phyloP scores from a whole-genome alignment of 2,329 filamentous ascomycete genomes.

The Acarospora socialis region DNA sequence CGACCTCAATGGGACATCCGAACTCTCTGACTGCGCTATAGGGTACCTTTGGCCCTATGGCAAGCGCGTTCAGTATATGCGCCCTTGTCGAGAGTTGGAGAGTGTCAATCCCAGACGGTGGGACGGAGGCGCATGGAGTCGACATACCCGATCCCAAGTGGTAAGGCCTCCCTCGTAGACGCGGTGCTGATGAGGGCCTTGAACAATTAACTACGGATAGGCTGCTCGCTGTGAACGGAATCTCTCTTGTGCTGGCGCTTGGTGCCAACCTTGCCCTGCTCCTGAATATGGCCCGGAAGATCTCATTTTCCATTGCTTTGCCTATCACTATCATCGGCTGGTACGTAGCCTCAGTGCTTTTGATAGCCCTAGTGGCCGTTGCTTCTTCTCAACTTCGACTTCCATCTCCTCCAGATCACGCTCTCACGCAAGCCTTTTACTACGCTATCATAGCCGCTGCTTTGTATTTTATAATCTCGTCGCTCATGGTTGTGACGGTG shows the following conservation, averaged over 20 bases:
- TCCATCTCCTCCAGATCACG: slow-evolving; percentile 27
- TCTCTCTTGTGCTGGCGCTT: slow-evolving; percentile 41
- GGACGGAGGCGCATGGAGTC: slow-evolving; percentile 29
- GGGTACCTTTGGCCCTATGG: slow-evolving; percentile 40
- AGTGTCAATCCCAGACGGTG: slow-evolving; percentile 33
- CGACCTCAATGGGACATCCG: slow-evolving; percentile 13
- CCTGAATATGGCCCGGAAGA: slow-evolving; percentile 43
- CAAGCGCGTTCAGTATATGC: slow-evolving; percentile 40
- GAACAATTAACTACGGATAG: slow-evolving; percentile 16
- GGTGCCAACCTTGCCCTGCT: slow-evolving; percentile 40
- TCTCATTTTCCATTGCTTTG: slow-evolving; percentile 42
- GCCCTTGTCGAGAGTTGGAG: slow-evolving; percentile 44
- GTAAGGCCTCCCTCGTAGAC: slow-evolving; percentile 18
- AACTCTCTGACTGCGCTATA: slow-evolving; percentile 4
- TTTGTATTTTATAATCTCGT: slow-evolving; percentile 42
- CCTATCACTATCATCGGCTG: slow-evolving; percentile 48
- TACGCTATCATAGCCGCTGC: slow-evolving; percentile 44
- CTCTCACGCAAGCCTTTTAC: slow-evolving; percentile 43
- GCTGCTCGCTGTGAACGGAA: slow-evolving; percentile 39
- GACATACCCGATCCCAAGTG: slow-evolving; percentile 40
- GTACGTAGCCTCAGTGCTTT: slow-evolving; percentile 37
- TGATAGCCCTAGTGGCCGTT: slow-evolving; percentile 38
- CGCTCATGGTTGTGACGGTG: slow-evolving; percentile 40
- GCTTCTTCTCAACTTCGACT: slow-evolving; percentile 33
- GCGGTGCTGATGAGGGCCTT: neutral